Evolutionary conservation across 75 land plant species (phyloP), one percentile per base, ranked within the genome.

Genomic region (Sequoiadendron giganteum): DNA sequence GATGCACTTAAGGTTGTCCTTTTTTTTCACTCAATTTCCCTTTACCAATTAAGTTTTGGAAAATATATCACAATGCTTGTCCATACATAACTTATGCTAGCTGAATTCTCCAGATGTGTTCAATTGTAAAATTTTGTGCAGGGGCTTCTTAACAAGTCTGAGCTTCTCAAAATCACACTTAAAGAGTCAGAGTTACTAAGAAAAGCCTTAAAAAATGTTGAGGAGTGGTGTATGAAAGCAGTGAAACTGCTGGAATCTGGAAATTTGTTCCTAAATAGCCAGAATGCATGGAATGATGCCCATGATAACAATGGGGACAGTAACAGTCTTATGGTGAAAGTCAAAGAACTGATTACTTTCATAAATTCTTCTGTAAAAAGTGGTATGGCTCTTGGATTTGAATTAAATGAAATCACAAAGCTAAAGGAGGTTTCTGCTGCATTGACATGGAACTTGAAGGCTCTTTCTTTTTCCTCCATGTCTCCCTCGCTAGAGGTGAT

Each of bases 391-490:
- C 56, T 85, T 36, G 86, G 86, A 34, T 52, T 85, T 55, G 86
- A 54, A 21, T 38, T 85, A 54, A 39, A 56, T 38, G 86, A 85
- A 54, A 55, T 85, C 5, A 34, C 40, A 36, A 52, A 19, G 42
- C 65, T 85, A 6, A 54, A 32, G 9, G 86, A 56, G 65, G 86
- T 55, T 32, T 54, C 40, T 16, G 18, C 65, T 30, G 86, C 86
- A 19, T 38, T 85, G 86, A 52, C 36, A 85, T 85, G 86, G 86
- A 85, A 85, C 68, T 36, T 85, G 3, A 85, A 85, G 42, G 86
- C 86, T 38, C 65, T 85, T 36, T 85, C 86, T 36, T 85, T 85
- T 85, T 54, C 65, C 34, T 85, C 86, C 10, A 85, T 34, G 86
- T 85, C 86, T 28, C 86, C 86, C 15, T 52, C 86, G 18, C 1